phyloP scores from a whole-genome alignment of 169 alveolate genomes.

The Plasmodium cynomolgi region DNA sequence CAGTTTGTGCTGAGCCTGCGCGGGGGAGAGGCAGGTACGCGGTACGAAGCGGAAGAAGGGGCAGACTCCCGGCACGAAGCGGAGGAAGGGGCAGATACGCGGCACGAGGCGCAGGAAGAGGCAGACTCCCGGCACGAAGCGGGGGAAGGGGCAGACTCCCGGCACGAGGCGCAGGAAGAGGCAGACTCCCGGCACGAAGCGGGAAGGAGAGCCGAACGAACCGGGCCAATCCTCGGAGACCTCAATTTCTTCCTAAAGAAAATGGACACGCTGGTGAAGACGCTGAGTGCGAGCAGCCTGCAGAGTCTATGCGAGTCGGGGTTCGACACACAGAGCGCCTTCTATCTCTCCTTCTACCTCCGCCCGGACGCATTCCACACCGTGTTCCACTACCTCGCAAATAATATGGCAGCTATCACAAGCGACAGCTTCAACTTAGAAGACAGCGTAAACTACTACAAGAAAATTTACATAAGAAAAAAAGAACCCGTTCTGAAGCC shows the following conservation, averaged over 20 bases:
- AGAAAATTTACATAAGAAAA: conserved; percentile 15
- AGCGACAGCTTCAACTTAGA: conserved; percentile 29
- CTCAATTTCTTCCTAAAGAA: conserved; percentile 28
- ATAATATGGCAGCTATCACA: conserved; percentile 35
- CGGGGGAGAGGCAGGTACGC: neutral
- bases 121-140: neutral
- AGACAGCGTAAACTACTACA: conserved; percentile 46
- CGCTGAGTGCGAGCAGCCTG: neutral
- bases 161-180: neutral
- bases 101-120: neutral
- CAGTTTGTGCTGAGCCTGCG: conserved; percentile 14
- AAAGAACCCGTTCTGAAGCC: conserved; percentile 18
- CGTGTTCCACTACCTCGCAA: conserved; percentile 35
- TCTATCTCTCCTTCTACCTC: conserved; percentile 55
- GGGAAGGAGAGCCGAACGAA: neutral
- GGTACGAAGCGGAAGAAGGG: neutral
- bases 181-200: neutral
- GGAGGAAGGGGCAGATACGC: neutral
- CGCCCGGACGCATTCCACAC: conserved; percentile 17
- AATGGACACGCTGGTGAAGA: conserved; percentile 43
- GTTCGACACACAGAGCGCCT: conserved; percentile 41
- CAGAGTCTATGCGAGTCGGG: conserved; percentile 64
- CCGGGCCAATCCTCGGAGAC: conserved; percentile 1
- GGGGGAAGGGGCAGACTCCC: neutral
- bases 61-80: neutral